Evolutionary conservation across 1,284 basidiomycete species (phyloP), one percentile per base, ranked within the genome.

Genomic region (Sanghuangporus baumii): DNA sequence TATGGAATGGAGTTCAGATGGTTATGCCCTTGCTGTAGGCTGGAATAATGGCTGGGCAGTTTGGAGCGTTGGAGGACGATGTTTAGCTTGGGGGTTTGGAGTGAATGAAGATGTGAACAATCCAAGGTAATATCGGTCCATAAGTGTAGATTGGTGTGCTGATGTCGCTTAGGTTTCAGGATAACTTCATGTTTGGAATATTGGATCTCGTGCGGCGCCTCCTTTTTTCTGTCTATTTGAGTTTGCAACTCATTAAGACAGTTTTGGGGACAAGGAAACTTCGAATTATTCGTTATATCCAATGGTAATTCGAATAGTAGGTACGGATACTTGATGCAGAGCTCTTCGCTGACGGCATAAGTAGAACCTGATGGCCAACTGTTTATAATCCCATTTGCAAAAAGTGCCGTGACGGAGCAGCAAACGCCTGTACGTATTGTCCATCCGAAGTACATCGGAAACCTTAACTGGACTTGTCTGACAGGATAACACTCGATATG

Each of bases 1-100:
- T 12, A 80, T 98, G 73, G 86, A 93, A 67, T 98, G 95, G 93
- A 96, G 89, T 62, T 91, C 91, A 2, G 97, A 99, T 74, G 97
- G 96, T 1, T 94, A 97, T 74, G 94, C 93, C 0, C 80, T 99
- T n/a, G 96, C 95, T n/a, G 93, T 95, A 0, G 96, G 93, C 0
- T 98, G 94, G 88, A 82, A 87, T 66, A 76, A 84, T 62, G 96
- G 94, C 3, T 97, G 95, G 91, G 91, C 89, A 0, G 82, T 97
- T 3, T 94, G 95, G 80, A 96, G 91, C 71, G 88, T 96, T 37
- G 92, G 93, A 31, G 96, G 97, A 11, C 81, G 94, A 65, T 89
- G 94, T 73, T 78, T 94, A 61, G 87, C 87, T 6, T 88, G 86
- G 77, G 85, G 80, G 26, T 87, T 89, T 74, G 93, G 85, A 50